A percentile compares a stretch with the other conserved stretches of the same genome.
phyloP scores from a whole-genome alignment of 2,329 filamentous ascomycete genomes.

The Penicillium sp. region DNA sequence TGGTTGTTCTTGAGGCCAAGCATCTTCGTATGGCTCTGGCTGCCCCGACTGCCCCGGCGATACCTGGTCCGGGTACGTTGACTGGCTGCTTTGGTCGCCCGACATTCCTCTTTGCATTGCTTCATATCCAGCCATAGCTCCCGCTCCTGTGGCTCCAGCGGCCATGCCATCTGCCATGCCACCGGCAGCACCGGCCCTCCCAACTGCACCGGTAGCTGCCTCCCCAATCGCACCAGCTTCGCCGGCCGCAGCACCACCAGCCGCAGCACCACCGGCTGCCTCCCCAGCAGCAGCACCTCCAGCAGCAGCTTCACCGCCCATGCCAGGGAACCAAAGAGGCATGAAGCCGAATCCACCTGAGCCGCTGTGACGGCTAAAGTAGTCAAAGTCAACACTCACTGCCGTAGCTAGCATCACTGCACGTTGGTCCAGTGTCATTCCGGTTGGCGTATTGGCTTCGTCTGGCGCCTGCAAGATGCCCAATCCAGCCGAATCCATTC shows the following conservation, averaged over 20 bases:
- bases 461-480: conserved; percentile 34
- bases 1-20: conserved; percentile 26
- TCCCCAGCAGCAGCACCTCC: conserved; percentile 40
- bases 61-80: conserved; percentile 16
- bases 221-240: conserved; percentile 37
- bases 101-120: conserved; percentile 57
- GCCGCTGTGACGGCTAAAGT: conserved; percentile 61
- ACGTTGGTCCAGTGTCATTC: conserved; percentile 65
- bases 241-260: conserved; percentile 38
- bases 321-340: conserved; percentile 52
- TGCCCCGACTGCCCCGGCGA: conserved; percentile 21
- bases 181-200: conserved; percentile 41
- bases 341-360: conserved; percentile 50
- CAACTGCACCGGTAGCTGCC: conserved; percentile 13
- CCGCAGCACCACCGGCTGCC: conserved; percentile 31
- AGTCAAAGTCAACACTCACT: conserved; percentile 65
- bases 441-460: conserved; percentile 32
- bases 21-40: conserved; percentile 24
- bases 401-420: conserved; percentile 66
- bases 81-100: conserved; percentile 24
- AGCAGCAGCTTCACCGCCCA: conserved; percentile 41
- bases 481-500: conserved; percentile 61
- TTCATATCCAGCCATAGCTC: conserved; percentile 62
- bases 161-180: conserved; percentile 39
- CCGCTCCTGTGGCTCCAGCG: conserved; percentile 53